These are phyloP conservation scores for Ceratobasidium sp. DNA, from an alignment of 1,284 basidiomycete species.

Conservation along the genomic window DNA sequence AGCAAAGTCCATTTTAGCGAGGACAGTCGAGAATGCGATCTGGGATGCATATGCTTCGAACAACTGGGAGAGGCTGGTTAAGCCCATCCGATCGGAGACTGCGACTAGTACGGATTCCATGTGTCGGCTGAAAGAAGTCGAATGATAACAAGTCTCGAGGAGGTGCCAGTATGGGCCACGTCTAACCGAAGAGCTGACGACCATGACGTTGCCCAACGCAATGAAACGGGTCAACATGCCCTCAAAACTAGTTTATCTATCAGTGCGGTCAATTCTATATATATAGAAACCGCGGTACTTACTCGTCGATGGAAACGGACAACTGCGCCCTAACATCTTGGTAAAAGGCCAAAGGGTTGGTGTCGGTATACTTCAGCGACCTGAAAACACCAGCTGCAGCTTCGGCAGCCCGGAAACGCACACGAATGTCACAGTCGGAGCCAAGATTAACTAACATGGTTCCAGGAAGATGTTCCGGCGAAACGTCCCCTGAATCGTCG, in stretches of 20 bases:
- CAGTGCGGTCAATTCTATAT: not conserved
- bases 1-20: constrained; percentile 65
- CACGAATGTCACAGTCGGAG: constrained; percentile 82
- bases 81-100: constrained; percentile 75
- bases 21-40: constrained; percentile 72
- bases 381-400: constrained; percentile 70
- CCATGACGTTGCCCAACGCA: constrained; percentile 84
- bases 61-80: constrained; percentile 70
- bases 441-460: constrained; percentile 65
- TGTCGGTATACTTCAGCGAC: constrained; percentile 31
- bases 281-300: not conserved
- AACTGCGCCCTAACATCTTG: constrained; percentile 39
- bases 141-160: constrained; percentile 70
- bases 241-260: constrained; percentile 66
- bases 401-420: constrained; percentile 80
- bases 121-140: constrained; percentile 63
- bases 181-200: constrained; percentile 82
- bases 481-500: constrained; percentile 50
- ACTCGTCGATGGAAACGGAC: constrained; percentile 33
- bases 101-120: constrained; percentile 72
- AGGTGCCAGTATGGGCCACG: constrained; percentile 90
- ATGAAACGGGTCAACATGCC: constrained; percentile 82
- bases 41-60: constrained; percentile 85
- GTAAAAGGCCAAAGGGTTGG: constrained; percentile 38
- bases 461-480: constrained; percentile 59